phyloP scores from a whole-genome alignment of 2,329 filamentous ascomycete genomes.

The Fusarium sp. region DNA sequence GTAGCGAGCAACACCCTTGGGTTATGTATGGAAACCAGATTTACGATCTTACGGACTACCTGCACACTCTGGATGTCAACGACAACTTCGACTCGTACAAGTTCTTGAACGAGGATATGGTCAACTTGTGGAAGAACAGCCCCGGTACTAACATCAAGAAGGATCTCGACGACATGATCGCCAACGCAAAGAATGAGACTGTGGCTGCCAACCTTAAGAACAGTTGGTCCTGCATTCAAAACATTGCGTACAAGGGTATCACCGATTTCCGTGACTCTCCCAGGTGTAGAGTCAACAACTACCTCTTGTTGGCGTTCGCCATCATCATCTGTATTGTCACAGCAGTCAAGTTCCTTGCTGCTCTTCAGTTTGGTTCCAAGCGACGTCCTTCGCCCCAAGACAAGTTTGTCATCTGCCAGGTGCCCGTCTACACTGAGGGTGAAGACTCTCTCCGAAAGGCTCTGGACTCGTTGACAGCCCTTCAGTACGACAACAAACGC shows the following conservation, averaged over 20 bases:
- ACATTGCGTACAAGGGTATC: constrained; percentile 84
- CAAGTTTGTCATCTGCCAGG: constrained; percentile 98
- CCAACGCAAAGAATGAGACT: constrained; percentile 62
- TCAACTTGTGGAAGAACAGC: constrained; percentile 76
- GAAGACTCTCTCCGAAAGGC: constrained; percentile 95
- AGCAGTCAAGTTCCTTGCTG: constrained; percentile 87
- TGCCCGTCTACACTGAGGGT: constrained; percentile 97
- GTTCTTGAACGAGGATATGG: constrained; percentile 78
- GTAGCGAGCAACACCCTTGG: constrained; percentile 77
- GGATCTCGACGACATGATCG: constrained; percentile 68
- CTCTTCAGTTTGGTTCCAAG: constrained; percentile 93
- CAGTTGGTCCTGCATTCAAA: constrained; percentile 83
- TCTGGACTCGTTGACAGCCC: constrained; percentile 90
- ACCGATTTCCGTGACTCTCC: constrained; percentile 84
- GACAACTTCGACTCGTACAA: constrained; percentile 68
- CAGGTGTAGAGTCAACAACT: constrained; percentile 89
- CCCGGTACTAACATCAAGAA: constrained; percentile 82
- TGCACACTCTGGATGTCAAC: constrained; percentile 74
- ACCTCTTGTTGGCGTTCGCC: constrained; percentile 88
- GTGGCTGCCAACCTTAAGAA: constrained; percentile 65
- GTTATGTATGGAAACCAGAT: constrained; percentile 79
- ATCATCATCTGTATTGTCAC: constrained; percentile 85
- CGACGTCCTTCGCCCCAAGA: constrained; percentile 89
- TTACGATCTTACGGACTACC: constrained; percentile 94
- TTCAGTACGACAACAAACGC: constrained; percentile 98